Base-by-base conservation (phyloP, 2,329 filamentous ascomycete genomes). In the Talaromyces verruculosus region DNA sequence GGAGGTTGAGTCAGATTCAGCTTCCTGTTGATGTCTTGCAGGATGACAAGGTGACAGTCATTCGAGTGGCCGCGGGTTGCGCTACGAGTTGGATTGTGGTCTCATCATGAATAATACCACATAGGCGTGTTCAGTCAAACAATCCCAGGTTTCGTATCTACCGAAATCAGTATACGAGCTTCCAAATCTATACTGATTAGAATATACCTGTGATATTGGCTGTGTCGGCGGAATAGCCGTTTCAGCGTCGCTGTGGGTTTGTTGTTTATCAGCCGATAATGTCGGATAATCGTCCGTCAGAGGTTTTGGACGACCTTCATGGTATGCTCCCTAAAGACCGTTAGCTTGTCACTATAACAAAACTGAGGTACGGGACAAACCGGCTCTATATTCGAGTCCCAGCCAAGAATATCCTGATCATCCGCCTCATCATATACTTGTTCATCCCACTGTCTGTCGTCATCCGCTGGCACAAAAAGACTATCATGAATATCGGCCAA, bases 81-180 rank as follows among this genome's bases (percentile, higher is more conserved):
- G 93, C 93, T 53, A 97, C 93, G 19, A 96, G 89, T 75, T 97
- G 92, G 89, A 82, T 96, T 49, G 68, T 80, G 53, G 70, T 72
- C 43, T 71, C 70, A n/a, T 76, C 71, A 73, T 47, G 22, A 63
- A 4, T 17, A 10, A 47, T 22, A 15, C 33, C 35, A 11, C 5
- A 47, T n/a, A 49, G 5, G 22, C 22, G 15, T 17, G 6, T 25
- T 78, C 72, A 82, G 66, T 82, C 80, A 68, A 82, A 82, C 28
- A 82, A 74, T 28, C 80, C 80, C 37, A 77, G 72, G 19, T 72
- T 75, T 39, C 75, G 76, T 63, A 78, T 69, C 76, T 78, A 59
- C 62, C 19, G 11, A 10, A 41, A 70, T 79, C 64, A 77, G 72
- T 55, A 33, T 53, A 7, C 7, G 49, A 53, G 28, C 55, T 59